These are phyloP conservation scores for Phanerochaete carnosa DNA, from an alignment of 768 basidiomycete genomes.

Conservation along the genomic window DNA sequence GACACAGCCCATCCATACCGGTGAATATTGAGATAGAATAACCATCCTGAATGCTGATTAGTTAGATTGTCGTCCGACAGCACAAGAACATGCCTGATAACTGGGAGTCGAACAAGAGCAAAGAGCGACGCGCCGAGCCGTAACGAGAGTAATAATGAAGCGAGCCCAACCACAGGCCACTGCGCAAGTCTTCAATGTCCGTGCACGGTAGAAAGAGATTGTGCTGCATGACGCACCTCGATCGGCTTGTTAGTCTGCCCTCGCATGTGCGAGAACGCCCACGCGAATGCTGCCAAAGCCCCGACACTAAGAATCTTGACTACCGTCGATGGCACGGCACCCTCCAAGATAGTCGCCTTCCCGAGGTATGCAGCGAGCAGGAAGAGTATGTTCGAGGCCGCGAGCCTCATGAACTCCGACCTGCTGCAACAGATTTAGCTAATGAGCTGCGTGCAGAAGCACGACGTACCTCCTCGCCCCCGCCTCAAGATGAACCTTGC, in stretches of 20 bases:
- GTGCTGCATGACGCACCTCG: constrained; percentile 44
- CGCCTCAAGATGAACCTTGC: constrained; percentile 31
- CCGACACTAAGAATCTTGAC: constrained; percentile 71
- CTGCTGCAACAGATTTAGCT: constrained; percentile 10
- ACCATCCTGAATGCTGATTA: constrained; percentile 48
- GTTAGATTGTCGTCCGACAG: constrained; percentile 17
- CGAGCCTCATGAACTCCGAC: constrained; percentile 30
- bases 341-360: constrained; percentile 65
- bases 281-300: constrained; percentile 59
- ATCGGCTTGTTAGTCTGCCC: constrained; percentile 50
- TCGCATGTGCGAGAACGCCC: constrained; percentile 56
- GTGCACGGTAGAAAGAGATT: no score
- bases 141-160: constrained; percentile 39
- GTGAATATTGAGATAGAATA: constrained; percentile 66
- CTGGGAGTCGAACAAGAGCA: neutral
- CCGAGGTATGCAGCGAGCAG: constrained; percentile 59
- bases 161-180: constrained; percentile 71
- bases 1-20: constrained; percentile 60
- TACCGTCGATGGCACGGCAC: constrained; percentile 73
- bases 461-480: constrained; percentile 1
- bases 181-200: constrained; percentile 22
- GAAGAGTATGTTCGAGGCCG: constrained; percentile 61
- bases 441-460: neutral
- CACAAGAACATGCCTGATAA: constrained; percentile 4
- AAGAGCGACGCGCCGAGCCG: constrained; percentile 25